These are phyloP conservation scores for Podospora bellae-mahoneyi DNA, from an alignment of 495 filamentous ascomycete genomes.

Conservation along the genomic window DNA sequence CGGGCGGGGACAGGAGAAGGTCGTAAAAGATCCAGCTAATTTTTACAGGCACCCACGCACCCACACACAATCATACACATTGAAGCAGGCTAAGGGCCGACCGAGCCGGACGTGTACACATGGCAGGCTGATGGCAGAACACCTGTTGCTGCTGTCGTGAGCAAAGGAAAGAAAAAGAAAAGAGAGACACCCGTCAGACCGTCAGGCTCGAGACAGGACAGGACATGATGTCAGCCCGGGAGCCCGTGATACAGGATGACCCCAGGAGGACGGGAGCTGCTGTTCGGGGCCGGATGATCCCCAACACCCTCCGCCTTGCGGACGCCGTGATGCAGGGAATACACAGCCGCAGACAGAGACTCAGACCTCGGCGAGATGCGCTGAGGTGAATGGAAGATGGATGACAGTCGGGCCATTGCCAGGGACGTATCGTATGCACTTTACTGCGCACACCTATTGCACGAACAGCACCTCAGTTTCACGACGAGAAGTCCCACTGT, in stretches of 20 bases:
- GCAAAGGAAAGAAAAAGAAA: background rate
- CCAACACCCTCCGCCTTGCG: conserved; percentile 9
- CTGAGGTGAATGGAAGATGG: background rate
- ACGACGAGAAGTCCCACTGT: background rate
- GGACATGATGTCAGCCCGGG: background rate
- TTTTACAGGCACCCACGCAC: background rate
- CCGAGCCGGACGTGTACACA: background rate
- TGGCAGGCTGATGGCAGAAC: background rate
- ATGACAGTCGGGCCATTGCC: background rate
- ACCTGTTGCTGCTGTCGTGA: background rate
- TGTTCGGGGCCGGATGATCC: conserved; percentile 6
- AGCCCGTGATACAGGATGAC: background rate
- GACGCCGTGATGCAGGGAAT: background rate
- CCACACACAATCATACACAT: background rate
- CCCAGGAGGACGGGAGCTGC: background rate
- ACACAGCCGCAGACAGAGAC: background rate
- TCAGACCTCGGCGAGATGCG: background rate
- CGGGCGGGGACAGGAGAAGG: background rate
- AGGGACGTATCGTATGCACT: background rate
- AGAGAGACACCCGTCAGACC: background rate
- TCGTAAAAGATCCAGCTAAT: background rate
- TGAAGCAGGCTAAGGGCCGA: background rate
- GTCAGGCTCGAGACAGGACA: background rate
- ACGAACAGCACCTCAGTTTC: background rate
- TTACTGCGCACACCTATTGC: background rate